Base-by-base conservation (phyloP, 768 basidiomycete genomes). In the Hygrocybe coccinea region DNA sequence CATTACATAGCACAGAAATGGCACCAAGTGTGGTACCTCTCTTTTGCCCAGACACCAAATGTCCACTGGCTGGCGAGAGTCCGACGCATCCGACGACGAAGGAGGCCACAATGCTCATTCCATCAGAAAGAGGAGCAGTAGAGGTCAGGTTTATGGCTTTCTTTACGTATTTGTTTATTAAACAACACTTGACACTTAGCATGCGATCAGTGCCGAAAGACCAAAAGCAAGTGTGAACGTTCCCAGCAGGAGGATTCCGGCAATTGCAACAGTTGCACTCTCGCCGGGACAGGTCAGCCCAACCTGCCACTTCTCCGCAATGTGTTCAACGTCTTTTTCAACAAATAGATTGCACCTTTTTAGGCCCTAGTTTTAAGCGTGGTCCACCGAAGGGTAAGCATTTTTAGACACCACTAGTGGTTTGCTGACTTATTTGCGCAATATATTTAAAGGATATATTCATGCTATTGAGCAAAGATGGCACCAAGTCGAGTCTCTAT, bases 391-490 rank as follows among this genome's bases (percentile, higher is more conserved):
- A 29, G 29, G 29, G 29, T 29, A 29, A 29, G 29, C 29, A 8
- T 29, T 8, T 29, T 8, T 29, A 29, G n/a, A 29, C 8, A 8
- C 29, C 29, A 29, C 29, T 4, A 29, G 29, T 29, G 8, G 4
- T 3, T 8, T 29, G 29, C 29, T 29, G 3, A 29, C 8, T 8
- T 8, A 8, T 8, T 29, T 29, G 29, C 29, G 29, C 29, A 29
- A 29, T 29, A 29, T 29, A 8, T 29, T 29, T 29, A 8, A 91
- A 65, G 92, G 92, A 17, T 95, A 95, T 67, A 93, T 95, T 49
- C 89, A 93, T 67, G 91, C 91, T 37, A 92, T 95, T 50, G 92
- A 95, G 71, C 87, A 89, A 56, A 72, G 91, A 63, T 88, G 92
- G 84, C 92, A 95, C 62, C 89, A 93, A 66, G 88, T 94, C 62